These are phyloP conservation scores for Pyricularia grisea DNA, from an alignment of 2,329 filamentous ascomycete species.

Conservation along the genomic window DNA sequence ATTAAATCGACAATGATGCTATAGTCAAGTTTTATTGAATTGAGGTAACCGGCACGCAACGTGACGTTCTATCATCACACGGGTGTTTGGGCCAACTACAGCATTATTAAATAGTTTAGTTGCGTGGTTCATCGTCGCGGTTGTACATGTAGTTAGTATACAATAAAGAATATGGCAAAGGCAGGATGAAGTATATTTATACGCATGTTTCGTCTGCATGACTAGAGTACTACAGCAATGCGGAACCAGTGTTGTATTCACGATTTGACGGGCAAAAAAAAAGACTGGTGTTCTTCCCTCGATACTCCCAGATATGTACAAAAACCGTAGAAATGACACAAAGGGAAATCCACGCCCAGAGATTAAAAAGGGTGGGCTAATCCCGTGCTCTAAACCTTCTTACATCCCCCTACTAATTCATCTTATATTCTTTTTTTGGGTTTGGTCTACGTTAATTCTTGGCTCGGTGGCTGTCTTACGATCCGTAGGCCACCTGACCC, in stretches of 20 bases:
- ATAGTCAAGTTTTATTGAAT: neutral
- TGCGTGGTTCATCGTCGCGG: too few relatives aligned
- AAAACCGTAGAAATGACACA: constrained; percentile 5
- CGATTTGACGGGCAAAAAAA: neutral
- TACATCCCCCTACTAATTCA: constrained; percentile 11
- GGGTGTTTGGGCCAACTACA: neutral
- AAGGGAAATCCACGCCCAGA: constrained; percentile 23
- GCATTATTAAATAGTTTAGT: neutral
- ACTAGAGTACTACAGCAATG: neutral
- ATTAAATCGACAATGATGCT: neutral
- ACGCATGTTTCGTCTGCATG: neutral
- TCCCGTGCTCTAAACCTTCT: constrained; percentile 16
- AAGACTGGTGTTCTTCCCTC: neutral
- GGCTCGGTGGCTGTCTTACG: constrained; percentile 18
- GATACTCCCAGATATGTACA: constrained; percentile 2
- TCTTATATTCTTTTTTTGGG: constrained; percentile 11
- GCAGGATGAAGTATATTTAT: neutral
- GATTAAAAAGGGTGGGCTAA: constrained; percentile 8
- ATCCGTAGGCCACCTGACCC: constrained; percentile 52
- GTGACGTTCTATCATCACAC: neutral
- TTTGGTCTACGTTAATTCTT: neutral
- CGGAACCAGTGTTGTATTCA: neutral
- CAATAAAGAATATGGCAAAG: neutral
- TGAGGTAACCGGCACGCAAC: neutral
- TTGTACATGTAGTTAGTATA: neutral